Evolutionary conservation across 2,329 filamentous ascomycete species (phyloP).

Genomic region (Paraconiothyrium sp.): DNA sequence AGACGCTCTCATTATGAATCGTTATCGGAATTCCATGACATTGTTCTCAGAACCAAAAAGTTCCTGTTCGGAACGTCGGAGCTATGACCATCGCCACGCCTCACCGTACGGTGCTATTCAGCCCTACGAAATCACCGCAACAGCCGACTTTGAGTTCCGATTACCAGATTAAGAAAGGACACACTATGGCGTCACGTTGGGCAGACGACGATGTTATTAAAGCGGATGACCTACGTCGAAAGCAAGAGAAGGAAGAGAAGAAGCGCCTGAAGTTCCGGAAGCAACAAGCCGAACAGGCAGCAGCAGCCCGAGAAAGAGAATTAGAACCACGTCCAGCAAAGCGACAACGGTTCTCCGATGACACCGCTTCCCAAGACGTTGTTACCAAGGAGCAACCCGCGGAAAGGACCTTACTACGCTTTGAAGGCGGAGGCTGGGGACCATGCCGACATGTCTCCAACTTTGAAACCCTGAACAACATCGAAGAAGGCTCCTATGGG

Average conservation of each 20-base stretch:
- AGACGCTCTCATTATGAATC: slow-evolving; percentile 41
- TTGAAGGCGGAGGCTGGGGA: slow-evolving; percentile 74
- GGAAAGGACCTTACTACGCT: slow-evolving; percentile 72
- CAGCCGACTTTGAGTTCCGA: slow-evolving; percentile 5
- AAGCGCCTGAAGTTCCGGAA: slow-evolving; percentile 85
- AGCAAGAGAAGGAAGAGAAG: slow-evolving; percentile 88
- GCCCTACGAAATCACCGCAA: slow-evolving; percentile 9
- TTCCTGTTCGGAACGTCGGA: slow-evolving; percentile 39
- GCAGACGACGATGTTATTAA: slow-evolving; percentile 84
- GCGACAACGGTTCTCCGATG: slow-evolving; percentile 68
- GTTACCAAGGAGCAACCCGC: slow-evolving; percentile 31
- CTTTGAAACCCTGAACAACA: slow-evolving; percentile 93
- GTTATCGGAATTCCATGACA: slow-evolving; percentile 45
- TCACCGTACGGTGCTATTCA: slow-evolving; percentile 22
- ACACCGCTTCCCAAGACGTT: slow-evolving; percentile 28
- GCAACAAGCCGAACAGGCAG: slow-evolving; percentile 72
- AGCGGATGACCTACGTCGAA: slow-evolving; percentile 75
- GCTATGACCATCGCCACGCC: slow-evolving; percentile 42
- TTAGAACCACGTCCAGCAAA: slow-evolving; percentile 61
- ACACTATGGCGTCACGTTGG: slow-evolving; percentile 78
- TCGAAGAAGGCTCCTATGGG: slow-evolving; percentile 96
- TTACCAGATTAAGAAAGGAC: slow-evolving; percentile 13
- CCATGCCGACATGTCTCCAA: slow-evolving; percentile 81
- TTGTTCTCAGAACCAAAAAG: slow-evolving; percentile 37
- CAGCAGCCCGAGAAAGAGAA: slow-evolving; percentile 36